These are phyloP conservation scores for Lasiosphaeria miniovina DNA, from an alignment of 495 filamentous ascomycete genomes.

Conservation along the genomic window DNA sequence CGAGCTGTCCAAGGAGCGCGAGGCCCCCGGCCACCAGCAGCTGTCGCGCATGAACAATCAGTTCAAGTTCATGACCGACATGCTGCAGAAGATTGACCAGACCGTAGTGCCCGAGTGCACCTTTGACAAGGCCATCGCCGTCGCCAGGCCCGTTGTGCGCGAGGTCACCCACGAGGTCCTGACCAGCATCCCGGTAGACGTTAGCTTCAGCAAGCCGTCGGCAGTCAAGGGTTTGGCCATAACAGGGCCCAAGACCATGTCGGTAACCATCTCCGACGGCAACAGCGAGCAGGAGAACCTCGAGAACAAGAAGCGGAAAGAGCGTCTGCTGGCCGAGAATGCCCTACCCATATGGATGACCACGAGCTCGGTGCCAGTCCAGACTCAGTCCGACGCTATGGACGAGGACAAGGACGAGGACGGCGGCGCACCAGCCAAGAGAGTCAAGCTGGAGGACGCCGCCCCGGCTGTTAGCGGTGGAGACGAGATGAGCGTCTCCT, in stretches of 20 bases:
- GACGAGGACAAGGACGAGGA: constrained; percentile 28
- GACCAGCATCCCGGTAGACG: constrained; percentile 50
- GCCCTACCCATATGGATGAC: constrained; percentile 86
- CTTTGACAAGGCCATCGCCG: constrained; percentile 71
- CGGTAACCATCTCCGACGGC: constrained; percentile 71
- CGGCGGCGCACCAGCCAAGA: constrained; percentile 48
- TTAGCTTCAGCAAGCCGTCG: constrained; percentile 48
- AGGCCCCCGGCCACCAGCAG: constrained; percentile 76
- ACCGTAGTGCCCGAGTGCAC: constrained; percentile 79
- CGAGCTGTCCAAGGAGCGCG: constrained; percentile 61
- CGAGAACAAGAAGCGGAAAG: constrained; percentile 69
- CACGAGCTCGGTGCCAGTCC: constrained; percentile 68
- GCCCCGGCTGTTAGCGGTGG: constrained; percentile 41
- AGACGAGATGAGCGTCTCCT: constrained; percentile 39
- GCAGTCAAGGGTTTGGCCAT: constrained; percentile 69
- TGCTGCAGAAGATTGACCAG: constrained; percentile 82
- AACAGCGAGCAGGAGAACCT: constrained; percentile 73
- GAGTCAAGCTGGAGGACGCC: constrained; percentile 50
- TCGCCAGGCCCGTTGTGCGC: constrained; percentile 57
- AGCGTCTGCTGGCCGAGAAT: constrained; percentile 76
- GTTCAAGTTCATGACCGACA: constrained; percentile 75
- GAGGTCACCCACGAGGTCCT: constrained; percentile 60
- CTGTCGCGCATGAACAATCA: constrained; percentile 84
- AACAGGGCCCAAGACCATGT: constrained; percentile 66
- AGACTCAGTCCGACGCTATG: constrained; percentile 14